These are phyloP conservation scores for Cenchrus americanus DNA, from an alignment of 176 grass and related monocot species.

Conservation along the genomic window DNA sequence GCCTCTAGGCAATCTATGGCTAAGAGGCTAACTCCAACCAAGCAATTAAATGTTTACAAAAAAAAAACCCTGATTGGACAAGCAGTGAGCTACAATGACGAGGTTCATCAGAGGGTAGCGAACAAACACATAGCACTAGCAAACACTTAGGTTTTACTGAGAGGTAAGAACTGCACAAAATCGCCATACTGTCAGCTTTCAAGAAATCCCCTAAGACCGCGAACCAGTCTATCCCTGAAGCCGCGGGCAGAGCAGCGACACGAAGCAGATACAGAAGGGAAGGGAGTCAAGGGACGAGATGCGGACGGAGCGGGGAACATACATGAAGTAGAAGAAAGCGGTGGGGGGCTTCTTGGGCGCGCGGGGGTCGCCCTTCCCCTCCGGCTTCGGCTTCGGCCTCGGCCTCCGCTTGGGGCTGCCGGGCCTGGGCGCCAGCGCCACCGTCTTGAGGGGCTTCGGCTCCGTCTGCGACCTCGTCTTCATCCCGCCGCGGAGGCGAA, in stretches of 20 bases:
- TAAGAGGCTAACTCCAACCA: neutral
- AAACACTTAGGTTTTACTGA: neutral
- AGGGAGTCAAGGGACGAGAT: neutral
- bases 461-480: conserved; percentile 80
- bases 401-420: conserved; percentile 44
- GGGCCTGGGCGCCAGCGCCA: conserved; percentile 24
- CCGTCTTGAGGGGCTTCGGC: conserved; percentile 58
- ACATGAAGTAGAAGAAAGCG: conserved; percentile 97
- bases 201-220: neutral
- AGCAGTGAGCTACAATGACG: conserved; percentile 9
- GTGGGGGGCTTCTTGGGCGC: conserved; percentile 65
- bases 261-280: neutral
- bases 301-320: neutral
- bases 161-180: neutral
- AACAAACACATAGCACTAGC: neutral
- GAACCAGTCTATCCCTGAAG: neutral
- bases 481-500: conserved; percentile 39
- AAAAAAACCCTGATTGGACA: neutral
- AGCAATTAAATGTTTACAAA: neutral
- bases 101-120: neutral
- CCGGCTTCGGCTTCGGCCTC: conserved; percentile 31
- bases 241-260: neutral
- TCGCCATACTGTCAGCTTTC: neutral
- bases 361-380: conserved; percentile 57
- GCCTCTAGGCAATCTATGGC: neutral